phyloP scores from a whole-genome alignment of 306 rosid species.

The Benincasa hispida region DNA sequence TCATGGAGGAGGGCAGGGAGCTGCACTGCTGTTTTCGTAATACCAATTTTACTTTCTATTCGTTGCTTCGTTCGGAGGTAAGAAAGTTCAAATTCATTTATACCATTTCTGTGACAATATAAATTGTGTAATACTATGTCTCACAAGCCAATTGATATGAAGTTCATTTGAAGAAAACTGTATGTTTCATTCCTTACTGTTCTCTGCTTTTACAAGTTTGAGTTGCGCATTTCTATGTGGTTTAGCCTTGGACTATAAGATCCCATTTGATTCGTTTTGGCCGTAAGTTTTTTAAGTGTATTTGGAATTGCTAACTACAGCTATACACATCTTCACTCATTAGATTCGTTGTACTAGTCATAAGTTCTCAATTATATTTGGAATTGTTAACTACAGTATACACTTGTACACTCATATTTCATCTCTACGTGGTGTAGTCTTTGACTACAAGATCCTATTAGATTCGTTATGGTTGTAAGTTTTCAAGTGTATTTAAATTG shows the following conservation, averaged over 20 bases:
- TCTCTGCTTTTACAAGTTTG: background rate
- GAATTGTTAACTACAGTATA: no score
- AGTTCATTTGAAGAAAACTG: background rate
- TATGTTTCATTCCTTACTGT: background rate
- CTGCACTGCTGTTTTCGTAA: conserved; percentile 20
- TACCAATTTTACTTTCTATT: conserved; percentile 30
- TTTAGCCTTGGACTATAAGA: background rate
- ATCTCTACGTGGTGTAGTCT: no score
- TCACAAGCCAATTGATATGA: background rate
- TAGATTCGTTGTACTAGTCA: no score
- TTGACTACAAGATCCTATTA: no score
- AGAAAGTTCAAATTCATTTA: conserved; percentile 20
- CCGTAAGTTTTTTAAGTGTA: background rate
- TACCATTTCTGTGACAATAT: conserved; percentile 15
- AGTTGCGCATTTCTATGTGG: background rate
- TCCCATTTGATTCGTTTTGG: background rate
- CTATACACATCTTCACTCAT: no score
- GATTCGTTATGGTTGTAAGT: no score
- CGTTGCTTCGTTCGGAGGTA: conserved; percentile 32
- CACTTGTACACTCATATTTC: background rate
- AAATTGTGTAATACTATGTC: conserved; percentile 5
- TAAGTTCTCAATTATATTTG: no score
- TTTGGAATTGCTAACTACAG: background rate
- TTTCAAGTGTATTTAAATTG: no score
- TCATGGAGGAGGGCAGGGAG: conserved; percentile 18